A percentile compares a stretch with the other conserved stretches of the same genome.
Evolutionary conservation across 805 yeast genomes (phyloP).

Genomic region (Metschnikowia matae): DNA sequence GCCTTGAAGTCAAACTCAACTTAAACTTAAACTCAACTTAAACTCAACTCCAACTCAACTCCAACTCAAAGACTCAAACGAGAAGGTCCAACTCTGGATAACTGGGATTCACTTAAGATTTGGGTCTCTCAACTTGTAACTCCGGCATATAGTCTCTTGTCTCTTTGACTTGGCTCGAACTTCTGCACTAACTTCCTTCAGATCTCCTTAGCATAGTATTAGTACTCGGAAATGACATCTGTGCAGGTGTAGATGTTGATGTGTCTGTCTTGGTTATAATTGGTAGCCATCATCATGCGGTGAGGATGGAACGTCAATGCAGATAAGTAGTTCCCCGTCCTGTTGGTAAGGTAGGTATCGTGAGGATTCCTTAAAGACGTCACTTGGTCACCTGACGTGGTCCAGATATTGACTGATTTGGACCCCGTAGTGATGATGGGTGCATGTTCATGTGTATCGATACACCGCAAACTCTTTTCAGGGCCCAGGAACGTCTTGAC

Average conservation of each 20-base stretch:
- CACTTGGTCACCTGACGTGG: slow-evolving; percentile 75
- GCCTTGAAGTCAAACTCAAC: slow-evolving; percentile 60
- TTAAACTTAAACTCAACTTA: too few species aligned
- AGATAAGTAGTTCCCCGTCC: slow-evolving; percentile 55
- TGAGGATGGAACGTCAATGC: slow-evolving; percentile 85
- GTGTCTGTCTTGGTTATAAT: slow-evolving; percentile 71
- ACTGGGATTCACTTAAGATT: too few species aligned
- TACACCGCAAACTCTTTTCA: slow-evolving; percentile 52
- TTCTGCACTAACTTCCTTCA: background rate
- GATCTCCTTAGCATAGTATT: slow-evolving; percentile 14
- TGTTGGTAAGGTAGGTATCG: slow-evolving; percentile 39
- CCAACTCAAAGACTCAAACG: slow-evolving; percentile 49
- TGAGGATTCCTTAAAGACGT: slow-evolving; percentile 54
- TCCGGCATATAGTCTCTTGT: too few species aligned
- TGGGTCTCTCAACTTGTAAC: too few species aligned
- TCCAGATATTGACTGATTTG: slow-evolving; percentile 73
- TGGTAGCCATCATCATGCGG: slow-evolving; percentile 86
- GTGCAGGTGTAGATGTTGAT: slow-evolving; percentile 54
- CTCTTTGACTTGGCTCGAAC: too few species aligned
- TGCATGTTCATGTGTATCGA: slow-evolving; percentile 93
- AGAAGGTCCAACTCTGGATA: too few species aligned
- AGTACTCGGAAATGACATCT: slow-evolving; percentile 35
- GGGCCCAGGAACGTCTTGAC: slow-evolving; percentile 61
- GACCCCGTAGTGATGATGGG: slow-evolving; percentile 90
- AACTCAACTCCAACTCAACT: too few species aligned